Base-by-base conservation (phyloP, 2,329 filamentous ascomycete genomes). In the Sporothrix protearum region DNA sequence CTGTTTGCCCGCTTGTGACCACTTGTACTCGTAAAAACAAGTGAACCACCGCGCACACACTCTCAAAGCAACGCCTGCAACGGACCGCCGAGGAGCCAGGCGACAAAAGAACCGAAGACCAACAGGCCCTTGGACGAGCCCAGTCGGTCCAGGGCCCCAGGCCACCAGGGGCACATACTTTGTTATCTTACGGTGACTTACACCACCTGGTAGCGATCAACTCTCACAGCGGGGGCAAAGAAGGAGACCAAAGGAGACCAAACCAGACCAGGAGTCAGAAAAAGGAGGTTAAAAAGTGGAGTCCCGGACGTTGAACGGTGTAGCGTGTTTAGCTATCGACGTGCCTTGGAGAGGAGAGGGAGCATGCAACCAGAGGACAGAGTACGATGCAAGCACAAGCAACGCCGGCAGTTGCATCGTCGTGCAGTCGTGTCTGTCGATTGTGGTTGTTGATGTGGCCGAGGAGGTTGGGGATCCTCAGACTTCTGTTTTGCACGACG, bases 301-400 rank as follows among this genome's bases (percentile, higher is more conserved):
- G 61, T 16, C 39, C 4, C 14, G 61, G 14, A 45, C 22, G 22
- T 64, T 30, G n/a, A 47, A 47, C 61, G 47, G 61, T 39, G 61
- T 64, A 47, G 47, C 61, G 61, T 30, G 42, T 64, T 64, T 9
- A 64, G 61, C 36, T 47, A 9, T 64, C 61, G 42, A 47, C 61
- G 22, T 64, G 61, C 61, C 22, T 47, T 16, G 42, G 42, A 47
- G 42, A 47, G 42, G 42, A 47, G 39, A 10, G 39, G 22, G 30
- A 19, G 8, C 30, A 61, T 1, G 12, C 49, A 14, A n/a, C 25
- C 22, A 39, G 8, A 30, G 10, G 8, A 8, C 28, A 53, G 1
- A 16, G n/a, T 14, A 30, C 19, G 28, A 57, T 33, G 28, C 51
- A 55, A 55, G 51, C 22, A 53, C 22, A 14, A 53, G 49, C 22